Evolutionary conservation across 2,329 filamentous ascomycete genomes (phyloP), one percentile per base, ranked within the genome.

Genomic region (Endothia cerciana): DNA sequence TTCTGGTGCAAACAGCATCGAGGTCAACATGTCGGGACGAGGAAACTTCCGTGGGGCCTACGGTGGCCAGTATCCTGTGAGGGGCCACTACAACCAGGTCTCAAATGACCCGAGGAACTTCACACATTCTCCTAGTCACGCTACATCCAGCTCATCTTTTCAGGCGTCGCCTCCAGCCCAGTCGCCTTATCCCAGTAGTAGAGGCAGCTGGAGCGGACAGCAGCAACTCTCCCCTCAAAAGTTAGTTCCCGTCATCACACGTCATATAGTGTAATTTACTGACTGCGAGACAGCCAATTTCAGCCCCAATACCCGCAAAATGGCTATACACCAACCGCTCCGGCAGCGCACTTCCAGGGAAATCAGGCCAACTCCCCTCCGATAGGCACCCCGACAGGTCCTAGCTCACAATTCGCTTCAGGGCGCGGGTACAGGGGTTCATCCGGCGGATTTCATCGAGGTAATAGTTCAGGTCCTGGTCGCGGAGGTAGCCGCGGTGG

Each of bases 301-400:
- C 82, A 85, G 25, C 83, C 88, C 38, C 83, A 85, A 33, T 89
- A 90, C 72, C 79, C 85, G 51, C 84, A 87, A 67, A 79, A 80
- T 51, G 84, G 78, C 65, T 86, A 86, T 71, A 78, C 82, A 17
- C 80, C 84, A 25, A 64, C 64, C 49, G 66, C 25, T 80, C 84
- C 53, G 82, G 78, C 65, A 84, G 80, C 8, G 82, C 82, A 85
- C 55, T 88, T 85, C 72, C 84, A 86, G 71, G 74, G 78, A 19
- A 83, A 82, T 68, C 72, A 76, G 43, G 73, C 73, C 19, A 80
- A 79, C 65, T 84, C 83, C 2, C 84, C 86, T 2, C 67, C 67
- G 82, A 7, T 88, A 87, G 82, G 83, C 65, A 82, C 83, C 8
- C 83, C 87, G 15, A 83, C 83, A 1, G 87, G 85, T 5, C 86